Evolutionary conservation across 2,329 filamentous ascomycete species (phyloP), one percentile per base, ranked within the genome.

Genomic region (Allantophomopsis cytisporea): DNA sequence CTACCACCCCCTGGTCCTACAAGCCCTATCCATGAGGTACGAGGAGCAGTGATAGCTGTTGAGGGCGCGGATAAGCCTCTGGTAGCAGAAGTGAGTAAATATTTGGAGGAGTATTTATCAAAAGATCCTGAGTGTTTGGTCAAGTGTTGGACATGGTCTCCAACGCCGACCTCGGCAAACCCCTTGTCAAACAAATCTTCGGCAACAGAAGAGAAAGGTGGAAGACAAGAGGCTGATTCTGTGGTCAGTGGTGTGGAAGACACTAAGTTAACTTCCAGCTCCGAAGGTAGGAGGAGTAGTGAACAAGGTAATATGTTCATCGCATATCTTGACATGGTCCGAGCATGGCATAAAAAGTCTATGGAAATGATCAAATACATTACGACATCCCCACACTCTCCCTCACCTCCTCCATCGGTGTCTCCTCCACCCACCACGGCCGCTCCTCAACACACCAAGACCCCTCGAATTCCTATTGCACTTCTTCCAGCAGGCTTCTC

Each of bases 11-110:
- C 61, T 1, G 51, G 55, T 5, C 55, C 58, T 34, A 39, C 50
- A 30, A 48, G 56, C 50, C 41, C 59, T 39, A 39, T 51, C 17
- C 54, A 59, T 43, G 60, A 65, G 48, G 63, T 65, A 6, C 73
- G 87, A n/a, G 88, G 89, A 0, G 74, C 83, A 0, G 72, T 95
- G 31, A 79, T 96, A 45, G 81, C 84, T 1, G 64, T 96, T 20
- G 89, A 96, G 58, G 88, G 88, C 1, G 69, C 80, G 14, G 72
- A 80, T 41, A 46, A 55, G 6, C 51, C 52, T n/a, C 48, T 72
- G 16, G 53, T 73, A 8, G 57, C 63, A 2, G 66, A 71, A 8
- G 73, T 83, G 4, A 77, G 84, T 3, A 62, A 68, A 3, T 69
- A 73, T 14, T 73, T 94, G 15, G 70, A 45, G 10, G 47, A 52